Conservation (phyloP, 2,329 filamentous ascomycete genomes). For the Raffaelea ambrosiae region DNA sequence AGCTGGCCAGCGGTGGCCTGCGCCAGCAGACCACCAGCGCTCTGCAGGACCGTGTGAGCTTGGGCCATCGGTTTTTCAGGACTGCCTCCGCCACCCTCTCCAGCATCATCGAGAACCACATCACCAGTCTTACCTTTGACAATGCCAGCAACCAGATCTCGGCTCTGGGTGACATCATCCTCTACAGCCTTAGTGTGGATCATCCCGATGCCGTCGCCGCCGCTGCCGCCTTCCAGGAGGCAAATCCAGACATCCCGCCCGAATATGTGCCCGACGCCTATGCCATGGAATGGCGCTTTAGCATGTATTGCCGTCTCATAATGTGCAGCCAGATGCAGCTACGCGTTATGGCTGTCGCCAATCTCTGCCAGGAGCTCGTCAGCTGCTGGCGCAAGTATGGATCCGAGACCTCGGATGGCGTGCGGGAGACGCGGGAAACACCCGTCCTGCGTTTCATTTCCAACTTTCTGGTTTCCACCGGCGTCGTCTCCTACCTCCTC, state of each 20-base stretch:
- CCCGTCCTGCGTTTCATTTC: constrained; percentile 59
- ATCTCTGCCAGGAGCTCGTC: constrained; percentile 64
- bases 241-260: constrained; percentile 27
- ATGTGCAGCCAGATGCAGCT: constrained; percentile 85
- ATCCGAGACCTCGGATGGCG: constrained; percentile 31
- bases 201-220: constrained; percentile 25
- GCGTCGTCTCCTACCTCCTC: constrained; percentile 77
- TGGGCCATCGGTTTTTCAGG: constrained; percentile 31
- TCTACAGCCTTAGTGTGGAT: constrained; percentile 27
- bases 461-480: constrained; percentile 58
- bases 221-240: constrained; percentile 22
- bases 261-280: constrained; percentile 40
- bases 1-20: constrained; percentile 9
- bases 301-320: constrained; percentile 61
- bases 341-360: constrained; percentile 68
- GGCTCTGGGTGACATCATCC: constrained; percentile 36
- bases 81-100: constrained; percentile 33
- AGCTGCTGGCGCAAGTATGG: constrained; percentile 52
- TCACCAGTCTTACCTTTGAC: constrained; percentile 41
- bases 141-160: constrained; percentile 29
- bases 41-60: constrained; percentile 9
- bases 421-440: constrained; percentile 17
- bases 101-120: constrained; percentile 44
- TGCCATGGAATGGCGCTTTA: constrained; percentile 60
- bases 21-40: neutral